A percentile compares a stretch with the other conserved stretches of the same genome.
Evolutionary conservation across 495 filamentous ascomycete genomes (phyloP).

Genomic region (Lasiosphaeria ovina): DNA sequence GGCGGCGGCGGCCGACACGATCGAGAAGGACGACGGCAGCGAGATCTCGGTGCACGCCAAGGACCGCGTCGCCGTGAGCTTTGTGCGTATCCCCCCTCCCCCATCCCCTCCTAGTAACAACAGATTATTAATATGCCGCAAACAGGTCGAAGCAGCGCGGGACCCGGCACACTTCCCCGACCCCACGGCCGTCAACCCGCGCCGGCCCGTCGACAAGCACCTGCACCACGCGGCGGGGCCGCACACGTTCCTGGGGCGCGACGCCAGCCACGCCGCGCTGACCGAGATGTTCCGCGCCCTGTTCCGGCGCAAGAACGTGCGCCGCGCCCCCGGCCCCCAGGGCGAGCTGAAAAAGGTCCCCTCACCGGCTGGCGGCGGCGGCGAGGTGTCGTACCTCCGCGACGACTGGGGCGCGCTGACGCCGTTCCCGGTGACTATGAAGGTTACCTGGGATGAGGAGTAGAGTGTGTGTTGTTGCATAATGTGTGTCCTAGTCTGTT

Average conservation of each 20-base stretch:
- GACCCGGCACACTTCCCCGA: slow-evolving; percentile 68
- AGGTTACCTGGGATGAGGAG: slow-evolving; percentile 49
- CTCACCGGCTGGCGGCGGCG: slow-evolving; percentile 32
- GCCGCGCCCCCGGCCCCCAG: slow-evolving; percentile 64
- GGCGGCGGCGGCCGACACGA: slow-evolving; percentile 41
- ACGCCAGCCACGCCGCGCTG: slow-evolving; percentile 61
- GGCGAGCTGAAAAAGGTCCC: slow-evolving; percentile 72
- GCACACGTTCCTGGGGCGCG: slow-evolving; percentile 60
- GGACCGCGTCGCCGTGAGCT: slow-evolving; percentile 49
- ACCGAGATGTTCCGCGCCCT: slow-evolving; percentile 67
- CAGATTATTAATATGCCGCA: slow-evolving; percentile 35
- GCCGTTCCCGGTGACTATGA: slow-evolving; percentile 71
- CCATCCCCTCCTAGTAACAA: slow-evolving; percentile 16
- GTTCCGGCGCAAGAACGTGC: slow-evolving; percentile 61
- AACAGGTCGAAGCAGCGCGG: slow-evolving; percentile 52
- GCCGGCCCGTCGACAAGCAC: slow-evolving; percentile 66
- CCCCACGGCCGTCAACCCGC: slow-evolving; percentile 61
- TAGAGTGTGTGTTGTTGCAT: background rate
- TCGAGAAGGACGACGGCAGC: slow-evolving; percentile 52
- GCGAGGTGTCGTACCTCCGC: slow-evolving; percentile 67
- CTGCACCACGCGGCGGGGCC: slow-evolving; percentile 64
- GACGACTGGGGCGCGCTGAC: slow-evolving; percentile 70
- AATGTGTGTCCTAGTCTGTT: background rate
- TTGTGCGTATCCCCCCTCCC: slow-evolving; percentile 43
- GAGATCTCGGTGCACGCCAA: slow-evolving; percentile 41